Conservation (phyloP, 306 rosid genomes). For the Inga leiocalycina region DNA sequence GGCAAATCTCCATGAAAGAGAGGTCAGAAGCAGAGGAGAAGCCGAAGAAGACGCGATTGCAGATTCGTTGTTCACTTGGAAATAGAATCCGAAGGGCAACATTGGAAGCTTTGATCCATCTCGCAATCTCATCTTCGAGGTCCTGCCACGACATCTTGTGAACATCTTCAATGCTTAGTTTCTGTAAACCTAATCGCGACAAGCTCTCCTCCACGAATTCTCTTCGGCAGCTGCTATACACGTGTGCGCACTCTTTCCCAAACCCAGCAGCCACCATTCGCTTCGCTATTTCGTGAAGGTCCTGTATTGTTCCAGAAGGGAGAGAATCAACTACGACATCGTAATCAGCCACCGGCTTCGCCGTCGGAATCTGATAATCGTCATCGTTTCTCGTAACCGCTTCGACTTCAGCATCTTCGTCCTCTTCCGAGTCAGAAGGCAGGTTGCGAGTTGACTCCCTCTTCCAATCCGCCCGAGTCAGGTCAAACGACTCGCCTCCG, state of each 20-base stretch:
- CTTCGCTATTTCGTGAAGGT: conserved; percentile 91
- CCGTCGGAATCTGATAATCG: conserved; percentile 65
- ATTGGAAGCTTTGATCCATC: conserved; percentile 80
- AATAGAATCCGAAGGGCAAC: conserved; percentile 75
- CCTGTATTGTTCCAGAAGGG: conserved; percentile 75
- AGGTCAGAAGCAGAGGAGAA: conserved; percentile 74
- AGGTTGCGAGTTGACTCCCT: conserved; percentile 56
- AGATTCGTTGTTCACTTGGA: conserved; percentile 84
- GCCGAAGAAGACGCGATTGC: conserved; percentile 80
- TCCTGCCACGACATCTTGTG: conserved; percentile 87
- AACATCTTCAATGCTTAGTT: conserved; percentile 86
- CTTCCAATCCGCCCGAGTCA: conserved; percentile 48
- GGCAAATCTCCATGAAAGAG: conserved; percentile 92
- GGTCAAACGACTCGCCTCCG: conserved; percentile 79
- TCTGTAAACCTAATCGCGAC: conserved; percentile 82
- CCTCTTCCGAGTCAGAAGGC: conserved; percentile 71
- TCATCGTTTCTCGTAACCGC: conserved; percentile 36
- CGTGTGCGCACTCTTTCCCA: conserved; percentile 89
- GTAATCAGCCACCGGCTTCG: conserved; percentile 70
- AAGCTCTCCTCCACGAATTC: conserved; percentile 89
- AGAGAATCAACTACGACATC: conserved; percentile 84
- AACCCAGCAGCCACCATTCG: conserved; percentile 91
- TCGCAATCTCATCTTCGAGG: conserved; percentile 85
- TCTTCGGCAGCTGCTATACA: conserved; percentile 80
- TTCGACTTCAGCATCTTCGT: conserved; percentile 31